Percentiles rank a stretch among this genome's conserved stretches.
phyloP scores from a whole-genome alignment of 768 basidiomycete genomes.

The Tylopilus plumbeoviolaceoides region DNA sequence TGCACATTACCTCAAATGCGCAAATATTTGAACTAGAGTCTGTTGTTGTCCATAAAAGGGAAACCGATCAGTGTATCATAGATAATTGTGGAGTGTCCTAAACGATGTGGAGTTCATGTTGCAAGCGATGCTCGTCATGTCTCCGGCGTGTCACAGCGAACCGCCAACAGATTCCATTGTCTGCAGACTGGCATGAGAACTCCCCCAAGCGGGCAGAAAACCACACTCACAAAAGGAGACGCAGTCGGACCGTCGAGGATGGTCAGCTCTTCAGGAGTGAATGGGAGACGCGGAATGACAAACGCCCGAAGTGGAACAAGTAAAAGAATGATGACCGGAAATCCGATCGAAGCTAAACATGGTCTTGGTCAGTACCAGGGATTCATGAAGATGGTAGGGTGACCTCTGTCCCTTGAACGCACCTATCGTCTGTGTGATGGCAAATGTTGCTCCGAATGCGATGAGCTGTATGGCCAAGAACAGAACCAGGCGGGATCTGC shows the following conservation, averaged over 20 bases:
- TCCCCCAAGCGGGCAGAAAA: too few species aligned
- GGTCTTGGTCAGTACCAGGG: background rate
- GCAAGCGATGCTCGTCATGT: background rate
- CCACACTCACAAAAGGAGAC: conserved; percentile 68
- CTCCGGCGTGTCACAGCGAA: conserved; percentile 9
- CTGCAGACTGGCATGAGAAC: conserved; percentile 15
- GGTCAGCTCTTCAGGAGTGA: conserved; percentile 71
- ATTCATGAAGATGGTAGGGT: background rate
- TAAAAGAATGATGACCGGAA: conserved; percentile 83
- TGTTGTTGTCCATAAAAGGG: too few species aligned
- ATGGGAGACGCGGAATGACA: conserved; percentile 70
- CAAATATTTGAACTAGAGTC: too few species aligned
- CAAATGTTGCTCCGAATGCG: conserved; percentile 86
- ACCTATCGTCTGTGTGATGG: conserved; percentile 89
- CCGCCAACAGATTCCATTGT: conserved; percentile 45
- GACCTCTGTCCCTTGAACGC: conserved; percentile 8
- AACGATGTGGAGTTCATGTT: background rate
- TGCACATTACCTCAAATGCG: too few species aligned
- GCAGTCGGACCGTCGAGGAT: conserved; percentile 91
- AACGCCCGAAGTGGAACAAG: conserved; percentile 72
- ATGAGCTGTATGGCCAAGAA: conserved; percentile 74
- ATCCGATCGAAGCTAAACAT: conserved; percentile 75
- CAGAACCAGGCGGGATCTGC: conserved; percentile 65
- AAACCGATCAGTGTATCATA: background rate
- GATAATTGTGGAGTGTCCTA: background rate